phyloP scores from a whole-genome alignment of 805 yeast genomes.

The Saccharomycopsis fermentans region DNA sequence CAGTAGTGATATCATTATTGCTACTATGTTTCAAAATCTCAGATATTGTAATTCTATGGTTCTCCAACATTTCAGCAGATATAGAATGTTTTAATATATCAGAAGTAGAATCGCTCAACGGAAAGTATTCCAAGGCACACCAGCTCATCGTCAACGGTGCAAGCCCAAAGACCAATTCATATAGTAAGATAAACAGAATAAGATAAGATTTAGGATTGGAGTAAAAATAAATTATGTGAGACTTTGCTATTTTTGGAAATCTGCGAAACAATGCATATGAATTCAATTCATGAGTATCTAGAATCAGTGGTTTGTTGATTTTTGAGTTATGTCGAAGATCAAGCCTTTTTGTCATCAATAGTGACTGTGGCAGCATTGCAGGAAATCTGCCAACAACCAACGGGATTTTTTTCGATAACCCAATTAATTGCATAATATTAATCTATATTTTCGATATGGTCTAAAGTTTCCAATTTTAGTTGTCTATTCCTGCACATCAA shows the following conservation, averaged over 20 bases:
- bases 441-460: background rate
- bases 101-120: background rate
- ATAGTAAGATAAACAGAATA: background rate
- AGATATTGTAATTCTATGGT: background rate
- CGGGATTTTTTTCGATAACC: background rate
- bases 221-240: background rate
- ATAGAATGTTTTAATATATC: background rate
- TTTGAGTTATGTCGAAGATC: background rate
- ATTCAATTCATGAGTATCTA: background rate
- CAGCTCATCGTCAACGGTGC: background rate
- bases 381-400: background rate
- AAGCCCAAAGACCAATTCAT: background rate
- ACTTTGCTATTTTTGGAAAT: background rate
- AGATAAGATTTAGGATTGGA: background rate
- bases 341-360: background rate
- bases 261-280: background rate
- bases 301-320: background rate
- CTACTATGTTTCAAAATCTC: background rate
- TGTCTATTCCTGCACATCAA: background rate
- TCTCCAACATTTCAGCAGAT: background rate
- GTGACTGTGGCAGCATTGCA: background rate
- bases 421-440: background rate
- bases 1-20: background rate
- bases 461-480: background rate
- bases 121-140: background rate